Conservation (phyloP, 2,329 filamentous ascomycete genomes). For the Fusarium buxicola region DNA sequence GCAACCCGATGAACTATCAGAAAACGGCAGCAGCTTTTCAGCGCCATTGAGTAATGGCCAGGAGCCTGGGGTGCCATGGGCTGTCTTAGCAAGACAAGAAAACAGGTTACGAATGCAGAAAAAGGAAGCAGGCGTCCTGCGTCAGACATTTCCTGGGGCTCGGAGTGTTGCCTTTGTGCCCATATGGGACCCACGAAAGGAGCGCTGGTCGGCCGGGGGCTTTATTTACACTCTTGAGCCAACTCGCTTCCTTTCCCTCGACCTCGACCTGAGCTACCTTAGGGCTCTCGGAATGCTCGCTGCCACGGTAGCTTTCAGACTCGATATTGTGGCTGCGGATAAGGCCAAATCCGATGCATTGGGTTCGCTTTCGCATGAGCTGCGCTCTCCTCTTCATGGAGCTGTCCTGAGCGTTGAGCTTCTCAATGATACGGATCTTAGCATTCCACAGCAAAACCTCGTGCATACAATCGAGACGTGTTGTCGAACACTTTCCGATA, state of each 20-base stretch:
- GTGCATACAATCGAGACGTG: slow-evolving; percentile 63
- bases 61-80: background rate
- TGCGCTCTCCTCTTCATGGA: slow-evolving; percentile 71
- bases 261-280: slow-evolving; percentile 64
- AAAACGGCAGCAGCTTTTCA: slow-evolving; percentile 20
- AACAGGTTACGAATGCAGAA: slow-evolving; percentile 21
- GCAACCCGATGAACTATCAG: slow-evolving; percentile 47
- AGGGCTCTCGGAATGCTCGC: slow-evolving; percentile 64
- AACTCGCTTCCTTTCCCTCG: slow-evolving; percentile 57
- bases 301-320: slow-evolving; percentile 65
- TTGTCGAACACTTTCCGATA: slow-evolving; percentile 63
- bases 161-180: slow-evolving; percentile 61
- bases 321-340: slow-evolving; percentile 53
- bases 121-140: slow-evolving; percentile 44
- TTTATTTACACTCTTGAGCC: slow-evolving; percentile 61
- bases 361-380: slow-evolving; percentile 70
- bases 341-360: slow-evolving; percentile 69
- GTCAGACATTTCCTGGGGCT: slow-evolving; percentile 55
- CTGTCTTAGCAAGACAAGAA: background rate
- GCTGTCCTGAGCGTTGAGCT: slow-evolving; percentile 66
- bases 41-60: background rate
- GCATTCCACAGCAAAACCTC: slow-evolving; percentile 59
- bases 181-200: slow-evolving; percentile 58
- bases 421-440: slow-evolving; percentile 62
- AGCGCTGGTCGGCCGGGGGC: slow-evolving; percentile 62